Percentiles rank a stretch among this genome's conserved stretches.
Evolutionary conservation across 2,329 filamentous ascomycete species (phyloP).

Genomic region (Trichoderma sp.): DNA sequence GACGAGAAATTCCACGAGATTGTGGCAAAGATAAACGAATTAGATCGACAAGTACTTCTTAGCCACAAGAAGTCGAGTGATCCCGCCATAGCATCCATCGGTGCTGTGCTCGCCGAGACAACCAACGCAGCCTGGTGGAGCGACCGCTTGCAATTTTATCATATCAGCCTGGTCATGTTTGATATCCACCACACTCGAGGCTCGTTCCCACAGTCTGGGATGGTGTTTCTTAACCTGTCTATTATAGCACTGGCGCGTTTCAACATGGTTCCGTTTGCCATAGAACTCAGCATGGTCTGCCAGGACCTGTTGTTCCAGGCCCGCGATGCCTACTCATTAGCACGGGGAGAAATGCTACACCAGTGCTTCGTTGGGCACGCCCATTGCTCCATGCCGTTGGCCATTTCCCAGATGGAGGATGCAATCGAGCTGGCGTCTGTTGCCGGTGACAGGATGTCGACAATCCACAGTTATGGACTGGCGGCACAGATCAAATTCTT

Average conservation of each 20-base stretch:
- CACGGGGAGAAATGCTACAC: constrained; percentile 66
- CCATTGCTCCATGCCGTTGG: constrained; percentile 56
- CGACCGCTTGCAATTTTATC: constrained; percentile 68
- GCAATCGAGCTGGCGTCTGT: constrained; percentile 63
- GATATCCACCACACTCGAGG: constrained; percentile 62
- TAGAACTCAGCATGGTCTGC: constrained; percentile 60
- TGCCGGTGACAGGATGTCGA: constrained; percentile 67
- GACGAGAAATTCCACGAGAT: constrained; percentile 69
- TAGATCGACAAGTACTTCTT: constrained; percentile 49
- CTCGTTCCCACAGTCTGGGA: constrained; percentile 65
- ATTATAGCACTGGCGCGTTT: constrained; percentile 67
- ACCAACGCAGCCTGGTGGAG: constrained; percentile 71
- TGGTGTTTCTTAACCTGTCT: constrained; percentile 65
- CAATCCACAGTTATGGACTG: constrained; percentile 68
- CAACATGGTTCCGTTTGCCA: constrained; percentile 65
- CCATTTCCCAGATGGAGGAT: constrained; percentile 59
- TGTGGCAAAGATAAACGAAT: constrained; percentile 56
- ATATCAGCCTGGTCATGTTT: constrained; percentile 64
- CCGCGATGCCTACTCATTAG: constrained; percentile 62
- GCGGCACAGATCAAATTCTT: constrained; percentile 66
- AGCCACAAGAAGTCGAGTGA: constrained; percentile 45
- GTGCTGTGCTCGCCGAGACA: constrained; percentile 68
- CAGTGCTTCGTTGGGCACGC: constrained; percentile 69
- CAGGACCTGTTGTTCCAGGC: constrained; percentile 63
- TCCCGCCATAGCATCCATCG: constrained; percentile 58